phyloP scores from a whole-genome alignment of 768 basidiomycete genomes.

The Russula dissimulans region DNA sequence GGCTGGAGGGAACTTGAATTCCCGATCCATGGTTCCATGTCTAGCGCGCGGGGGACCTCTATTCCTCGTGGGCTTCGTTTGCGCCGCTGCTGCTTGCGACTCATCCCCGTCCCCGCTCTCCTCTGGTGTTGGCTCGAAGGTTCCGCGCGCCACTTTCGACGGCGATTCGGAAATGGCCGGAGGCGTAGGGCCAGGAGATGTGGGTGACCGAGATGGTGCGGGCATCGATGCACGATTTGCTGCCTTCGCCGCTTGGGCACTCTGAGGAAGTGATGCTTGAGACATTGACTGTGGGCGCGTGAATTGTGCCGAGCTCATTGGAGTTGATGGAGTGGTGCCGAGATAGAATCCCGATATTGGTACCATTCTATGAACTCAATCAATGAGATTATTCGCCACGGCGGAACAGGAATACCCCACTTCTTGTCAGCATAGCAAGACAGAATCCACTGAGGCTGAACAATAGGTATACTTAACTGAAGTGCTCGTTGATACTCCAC shows the following conservation, averaged over 20 bases:
- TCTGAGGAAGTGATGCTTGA: conserved; percentile 42
- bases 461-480: conserved; percentile 88
- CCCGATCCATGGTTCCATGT: conserved; percentile 68
- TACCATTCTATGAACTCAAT: conserved; percentile 54
- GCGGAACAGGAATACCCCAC: conserved; percentile 33
- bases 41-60: conserved; percentile 24
- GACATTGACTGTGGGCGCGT: conserved; percentile 71
- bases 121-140: conserved; percentile 47
- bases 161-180: conserved; percentile 27
- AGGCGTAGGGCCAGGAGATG: conserved; percentile 32
- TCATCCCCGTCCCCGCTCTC: conserved; percentile 33
- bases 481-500: conserved; percentile 93
- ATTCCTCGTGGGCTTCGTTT: conserved; percentile 17
- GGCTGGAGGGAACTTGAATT: conserved; percentile 57
- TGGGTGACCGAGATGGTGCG: conserved; percentile 37
- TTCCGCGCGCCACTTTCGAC: conserved; percentile 14
- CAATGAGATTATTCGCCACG: background rate
- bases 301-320: conserved; percentile 32
- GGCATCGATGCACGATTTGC: conserved; percentile 65
- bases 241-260: conserved; percentile 26
- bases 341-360: conserved; percentile 78
- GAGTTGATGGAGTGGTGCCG: conserved; percentile 49
- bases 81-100: conserved; percentile 22
- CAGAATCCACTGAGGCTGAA: conserved; percentile 90
- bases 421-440: conserved; percentile 81